Evolutionary conservation across 75 land plant genomes (phyloP).

Genomic region (Cryptomeria japonica): DNA sequence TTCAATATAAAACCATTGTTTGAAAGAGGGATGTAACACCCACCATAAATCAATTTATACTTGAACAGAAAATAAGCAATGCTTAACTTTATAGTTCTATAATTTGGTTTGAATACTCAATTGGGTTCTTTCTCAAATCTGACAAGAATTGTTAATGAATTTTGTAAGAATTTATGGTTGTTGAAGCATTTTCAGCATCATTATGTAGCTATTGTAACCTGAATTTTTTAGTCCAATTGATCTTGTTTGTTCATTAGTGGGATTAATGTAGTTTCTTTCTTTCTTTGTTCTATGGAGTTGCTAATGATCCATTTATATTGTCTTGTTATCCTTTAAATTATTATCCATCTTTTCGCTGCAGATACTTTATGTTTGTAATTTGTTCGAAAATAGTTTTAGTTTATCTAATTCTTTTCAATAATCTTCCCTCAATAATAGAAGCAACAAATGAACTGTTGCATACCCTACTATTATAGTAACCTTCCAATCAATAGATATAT

Average conservation of each 20-base stretch:
- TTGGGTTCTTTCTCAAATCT: background rate
- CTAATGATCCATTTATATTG: background rate
- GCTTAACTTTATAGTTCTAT: background rate
- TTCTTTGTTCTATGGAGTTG: background rate
- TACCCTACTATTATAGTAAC: too few relatives aligned
- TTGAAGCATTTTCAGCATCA: background rate
- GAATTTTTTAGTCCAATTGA: background rate
- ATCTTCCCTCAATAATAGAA: too few relatives aligned
- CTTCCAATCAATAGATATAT: too few relatives aligned
- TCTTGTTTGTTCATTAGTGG: background rate
- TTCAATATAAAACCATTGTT: too few relatives aligned
- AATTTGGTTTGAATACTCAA: background rate
- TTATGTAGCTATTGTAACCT: background rate
- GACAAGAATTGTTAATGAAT: background rate
- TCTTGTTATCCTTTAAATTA: background rate
- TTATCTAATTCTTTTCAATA: background rate
- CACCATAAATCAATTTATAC: background rate
- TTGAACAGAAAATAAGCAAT: background rate
- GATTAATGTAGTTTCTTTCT: background rate
- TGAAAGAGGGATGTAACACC: too few relatives aligned
- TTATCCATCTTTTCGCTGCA: background rate
- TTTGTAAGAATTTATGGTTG: background rate
- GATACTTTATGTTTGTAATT: background rate
- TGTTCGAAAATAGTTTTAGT: background rate
- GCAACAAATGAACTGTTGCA: too few relatives aligned